Evolutionary conservation across 2,329 filamentous ascomycete genomes (phyloP).

Genomic region (Tolypocladium ophioglossoides): DNA sequence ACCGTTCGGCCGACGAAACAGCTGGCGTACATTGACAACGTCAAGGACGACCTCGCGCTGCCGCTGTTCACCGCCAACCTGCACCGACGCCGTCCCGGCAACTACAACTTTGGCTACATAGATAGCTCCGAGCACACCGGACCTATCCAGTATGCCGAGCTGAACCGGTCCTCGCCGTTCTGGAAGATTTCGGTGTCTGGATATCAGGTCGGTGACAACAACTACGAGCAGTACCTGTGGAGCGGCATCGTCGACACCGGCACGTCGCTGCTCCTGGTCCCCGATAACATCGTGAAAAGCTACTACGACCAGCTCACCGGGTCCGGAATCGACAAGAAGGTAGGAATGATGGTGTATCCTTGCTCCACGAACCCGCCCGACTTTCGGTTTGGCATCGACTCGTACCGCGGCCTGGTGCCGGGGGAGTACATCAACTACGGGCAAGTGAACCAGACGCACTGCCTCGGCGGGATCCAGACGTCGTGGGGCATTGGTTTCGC

Average conservation of each 20-base stretch:
- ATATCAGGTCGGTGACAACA: conserved; percentile 37
- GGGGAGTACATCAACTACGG: conserved; percentile 28
- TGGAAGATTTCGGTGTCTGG: conserved; percentile 50
- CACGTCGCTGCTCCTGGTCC: conserved; percentile 54
- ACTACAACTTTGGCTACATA: conserved; percentile 37
- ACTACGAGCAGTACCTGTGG: conserved; percentile 19
- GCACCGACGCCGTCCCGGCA: conserved; percentile 19
- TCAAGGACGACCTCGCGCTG: conserved; percentile 14
- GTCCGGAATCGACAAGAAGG: conserved; percentile 29
- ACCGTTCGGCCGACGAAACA: conserved; percentile 20
- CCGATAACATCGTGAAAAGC: conserved; percentile 36
- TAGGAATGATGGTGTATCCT: conserved; percentile 48
- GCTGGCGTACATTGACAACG: conserved; percentile 25
- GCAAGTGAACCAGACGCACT: conserved; percentile 11
- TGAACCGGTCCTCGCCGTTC: conserved; percentile 43
- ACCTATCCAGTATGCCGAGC: conserved; percentile 40
- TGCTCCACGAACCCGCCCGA: conserved; percentile 41
- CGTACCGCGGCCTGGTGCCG: conserved; percentile 22
- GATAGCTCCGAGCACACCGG: conserved; percentile 47
- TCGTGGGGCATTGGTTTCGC: conserved; percentile 24
- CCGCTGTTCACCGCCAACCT: conserved; percentile 28
- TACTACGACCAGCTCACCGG: conserved; percentile 51
- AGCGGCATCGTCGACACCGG: conserved; percentile 59
- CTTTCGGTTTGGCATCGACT: conserved; percentile 23
- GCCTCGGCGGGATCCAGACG: conserved; percentile 28